Base-by-base conservation (phyloP, 495 filamentous ascomycete species). In the Niebla homalea region DNA sequence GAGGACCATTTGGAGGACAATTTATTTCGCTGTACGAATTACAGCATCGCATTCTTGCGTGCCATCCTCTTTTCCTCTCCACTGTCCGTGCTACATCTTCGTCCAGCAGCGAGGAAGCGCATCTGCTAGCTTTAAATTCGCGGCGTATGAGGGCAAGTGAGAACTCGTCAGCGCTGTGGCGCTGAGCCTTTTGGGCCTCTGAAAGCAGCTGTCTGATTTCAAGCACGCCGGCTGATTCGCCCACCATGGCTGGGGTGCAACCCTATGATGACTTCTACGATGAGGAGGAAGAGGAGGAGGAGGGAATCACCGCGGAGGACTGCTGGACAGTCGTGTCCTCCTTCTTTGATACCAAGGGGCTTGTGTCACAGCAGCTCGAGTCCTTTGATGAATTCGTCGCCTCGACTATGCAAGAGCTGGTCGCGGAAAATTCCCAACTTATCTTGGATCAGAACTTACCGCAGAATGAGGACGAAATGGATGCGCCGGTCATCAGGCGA, bases 301-400 rank as follows among this genome's bases (percentile, higher is more conserved):
- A 80, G 51, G 78, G 71, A 36, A 89, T 90, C 63, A 85, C 83
- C 2, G 86, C 89, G 39, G 92, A 97, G 67, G 92, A 97, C 64
- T 93, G 87, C 69, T 99, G 92, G 92, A 83, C 83, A 41, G 93
- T 97, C 60, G 95, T 99, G 62, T 85, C 84, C 23, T 83, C 93
- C 1, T 97, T 96, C 71, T 97, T 99, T 69, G 87, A 95, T 52
- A 71, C 73, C 41, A 96, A 96, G 68, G 90, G 93, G 58, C 77
- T 99, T 19, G 93, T 97, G 11, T 94, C 93, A 3, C 93, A 97
- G 64, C 92, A 99, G 69, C 77, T 97, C 51, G 89, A 97, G 64
- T 99, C 92, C 2, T 99, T 94, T 71, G 85, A 99, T 69, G 89
- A 96, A 61, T 99, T 99, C 61, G 84, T 90, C 43, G 77, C 78